These are phyloP conservation scores for Penicillium sp. DNA, from an alignment of 2,329 filamentous ascomycete genomes.

Conservation along the genomic window DNA sequence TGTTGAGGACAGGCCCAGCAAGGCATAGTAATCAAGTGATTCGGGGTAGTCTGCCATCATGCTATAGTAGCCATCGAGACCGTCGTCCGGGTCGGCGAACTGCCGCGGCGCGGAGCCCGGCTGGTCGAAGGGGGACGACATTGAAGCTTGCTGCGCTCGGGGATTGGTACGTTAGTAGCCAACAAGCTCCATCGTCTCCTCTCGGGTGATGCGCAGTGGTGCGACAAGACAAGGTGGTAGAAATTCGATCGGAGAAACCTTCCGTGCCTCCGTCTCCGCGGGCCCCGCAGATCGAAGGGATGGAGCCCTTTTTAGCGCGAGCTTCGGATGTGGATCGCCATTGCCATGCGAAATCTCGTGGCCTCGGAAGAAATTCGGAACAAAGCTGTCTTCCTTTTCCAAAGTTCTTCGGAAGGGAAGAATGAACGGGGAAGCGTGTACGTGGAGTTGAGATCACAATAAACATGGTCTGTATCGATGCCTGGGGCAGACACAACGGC, in stretches of 20 bases:
- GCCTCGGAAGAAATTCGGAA: neutral
- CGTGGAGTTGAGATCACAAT: neutral
- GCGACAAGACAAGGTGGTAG: conserved; percentile 4
- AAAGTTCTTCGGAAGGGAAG: too few relatives aligned
- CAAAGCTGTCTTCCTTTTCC: too few relatives aligned
- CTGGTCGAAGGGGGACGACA: conserved; percentile 13
- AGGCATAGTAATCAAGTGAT: conserved; percentile 42
- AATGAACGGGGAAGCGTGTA: too few relatives aligned
- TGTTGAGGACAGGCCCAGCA: conserved; percentile 39
- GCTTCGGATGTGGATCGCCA: neutral
- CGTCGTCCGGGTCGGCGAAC: conserved; percentile 16
- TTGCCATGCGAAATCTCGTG: neutral
- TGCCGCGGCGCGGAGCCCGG: conserved; percentile 9
- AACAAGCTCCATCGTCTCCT: conserved; percentile 7
- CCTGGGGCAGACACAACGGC: neutral
- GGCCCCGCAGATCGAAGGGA: conserved; percentile 15
- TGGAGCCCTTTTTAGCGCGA: neutral
- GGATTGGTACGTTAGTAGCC: neutral
- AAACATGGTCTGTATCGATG: neutral
- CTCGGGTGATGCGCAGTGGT: conserved; percentile 4
- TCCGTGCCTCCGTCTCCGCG: conserved; percentile 17
- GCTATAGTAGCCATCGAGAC: conserved; percentile 28
- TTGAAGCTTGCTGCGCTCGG: conserved; percentile 1
- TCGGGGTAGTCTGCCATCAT: conserved; percentile 30
- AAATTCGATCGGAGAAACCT: conserved; percentile 22